Evolutionary conservation across 2,329 filamentous ascomycete genomes (phyloP), one percentile per base, ranked within the genome.

Genomic region (Colletotrichum zoysiae): DNA sequence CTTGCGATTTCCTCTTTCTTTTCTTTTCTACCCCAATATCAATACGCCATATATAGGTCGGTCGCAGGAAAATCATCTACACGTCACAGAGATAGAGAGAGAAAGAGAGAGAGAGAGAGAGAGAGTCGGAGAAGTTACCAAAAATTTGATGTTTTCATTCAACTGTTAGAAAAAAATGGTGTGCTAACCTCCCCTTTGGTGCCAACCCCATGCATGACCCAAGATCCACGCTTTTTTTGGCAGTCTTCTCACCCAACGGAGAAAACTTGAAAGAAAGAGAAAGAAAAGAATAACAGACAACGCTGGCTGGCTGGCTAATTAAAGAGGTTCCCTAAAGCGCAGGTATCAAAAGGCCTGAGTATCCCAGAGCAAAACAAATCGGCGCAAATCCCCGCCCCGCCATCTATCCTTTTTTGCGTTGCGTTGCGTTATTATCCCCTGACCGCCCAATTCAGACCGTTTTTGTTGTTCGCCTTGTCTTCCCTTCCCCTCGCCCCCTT

Each of bases 291-390:
- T 3, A n/a, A 18, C 16, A 48, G 16, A n/a, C 59, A 62, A 51
- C 12, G 46, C n/a, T 51, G 33, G 33, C 44, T 48, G 20, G 44
- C 20, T 50, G 20, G 46, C 46, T 26, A 23, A 16, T 7, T 11
- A 30, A 30, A 26, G 35, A 62, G 8, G n/a, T 30, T 62, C 14
- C 59, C 6, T n/a, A 26, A 20, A 38, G 33, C n/a, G 14, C 5
- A 14, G 42, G 26, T 12, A 50, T 48, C n/a, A 30, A 40, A 11
- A 35, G 38, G 12, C 59, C 23, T 5, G 46, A 40, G 59, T 38
- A 38, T 18, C n/a, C 46, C n/a, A 50, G 35, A 62, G 44, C 33
- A 62, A 62, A 48, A 23, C 46, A 48, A 26, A 40, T 38, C 16
- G 35, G 26, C 8, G 59, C 59, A 62, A 38, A 62, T 23, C 16